Evolutionary conservation across 108 stramenopile genomes (phyloP).

Genomic region (Pseudonitzschia delicatissima): DNA sequence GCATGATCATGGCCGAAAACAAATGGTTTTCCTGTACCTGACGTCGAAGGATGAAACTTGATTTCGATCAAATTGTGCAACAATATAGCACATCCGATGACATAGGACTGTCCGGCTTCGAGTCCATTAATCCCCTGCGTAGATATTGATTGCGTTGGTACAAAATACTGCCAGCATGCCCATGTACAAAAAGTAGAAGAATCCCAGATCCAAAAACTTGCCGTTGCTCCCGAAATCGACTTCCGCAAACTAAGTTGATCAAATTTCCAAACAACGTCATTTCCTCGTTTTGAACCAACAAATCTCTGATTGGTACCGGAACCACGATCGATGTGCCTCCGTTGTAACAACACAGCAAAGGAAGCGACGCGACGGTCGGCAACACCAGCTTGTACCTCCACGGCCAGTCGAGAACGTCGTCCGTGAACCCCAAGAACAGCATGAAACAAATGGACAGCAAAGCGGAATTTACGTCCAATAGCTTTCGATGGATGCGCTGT

Average conservation of each 20-base stretch:
- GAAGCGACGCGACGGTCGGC: slow-evolving; percentile 93
- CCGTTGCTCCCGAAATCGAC: slow-evolving; percentile 80
- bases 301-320: slow-evolving; percentile 70
- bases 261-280: slow-evolving; percentile 59
- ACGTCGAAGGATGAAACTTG: slow-evolving; percentile 26
- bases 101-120: slow-evolving; percentile 94
- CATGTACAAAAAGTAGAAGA: slow-evolving; percentile 93
- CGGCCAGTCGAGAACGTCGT: slow-evolving; percentile 96
- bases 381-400: slow-evolving; percentile 97
- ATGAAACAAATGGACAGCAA: slow-evolving; percentile 95
- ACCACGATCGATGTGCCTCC: slow-evolving; percentile 93
- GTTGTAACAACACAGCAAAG: slow-evolving; percentile 90
- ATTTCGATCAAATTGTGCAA: slow-evolving; percentile 82
- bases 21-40: slow-evolving; percentile 78
- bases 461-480: slow-evolving; percentile 81
- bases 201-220: slow-evolving; percentile 76
- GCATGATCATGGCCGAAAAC: slow-evolving; percentile 82
- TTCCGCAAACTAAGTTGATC: slow-evolving; percentile 38
- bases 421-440: slow-evolving; percentile 95
- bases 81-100: slow-evolving; percentile 84
- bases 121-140: slow-evolving; percentile 99
- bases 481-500: slow-evolving; percentile 65
- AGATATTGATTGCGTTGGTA: slow-evolving; percentile 99
- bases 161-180: slow-evolving; percentile 97
- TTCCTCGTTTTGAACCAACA: slow-evolving; percentile 50